Evolutionary conservation across 2,329 filamentous ascomycete genomes (phyloP), one percentile per base, ranked within the genome.

Genomic region (Aspergillus hortae): DNA sequence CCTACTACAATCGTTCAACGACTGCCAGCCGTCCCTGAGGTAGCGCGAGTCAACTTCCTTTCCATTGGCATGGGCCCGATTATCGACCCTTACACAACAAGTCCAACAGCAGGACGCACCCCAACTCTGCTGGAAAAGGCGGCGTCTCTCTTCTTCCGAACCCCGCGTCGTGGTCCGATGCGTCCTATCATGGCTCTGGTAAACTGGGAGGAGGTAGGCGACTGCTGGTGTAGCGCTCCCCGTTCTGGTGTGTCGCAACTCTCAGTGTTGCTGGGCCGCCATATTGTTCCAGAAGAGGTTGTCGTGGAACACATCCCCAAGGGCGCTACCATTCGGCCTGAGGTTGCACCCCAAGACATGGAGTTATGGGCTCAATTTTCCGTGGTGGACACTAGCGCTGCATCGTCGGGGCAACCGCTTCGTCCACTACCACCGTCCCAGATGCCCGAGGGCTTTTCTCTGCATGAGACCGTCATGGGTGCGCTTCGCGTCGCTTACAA

Each of bases 151-250:
- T 10, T 53, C 21, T 9, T 51, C 1, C 23, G 30, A 6, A 32
- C 38, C 17, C 14, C 51, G 14, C 49, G 60, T 48, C 61, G 48
- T 47, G 43, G 60, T 60, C 62, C 68, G 12, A 56, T 61, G 17
- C 72, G 77, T 1, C 77, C 80, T 0, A 62, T 74, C n/a, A 69
- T 77, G 0, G 90, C 88, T 1, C 77, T 96, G 2, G 66, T 72
- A 1, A 72, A 77, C 3, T 96, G 92, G 90, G 76, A 85, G 9
- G 89, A 95, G 45, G 80, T 87, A 32, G 89, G 88, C 17, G 89
- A 97, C 56, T 95, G 90, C 70, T 97, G 90, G 88, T 97, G 92
- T 68, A 85, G 87, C 4, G 70, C 75, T 9, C 65, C 68, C 46
- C 79, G 76, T 0, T 57, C 77, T 45, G 67, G 67, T 12, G 71